Percentiles rank a stretch among this genome's conserved stretches.
These are phyloP conservation scores for Peziza echinospora DNA, from an alignment of 495 filamentous ascomycete genomes.

Conservation along the genomic window DNA sequence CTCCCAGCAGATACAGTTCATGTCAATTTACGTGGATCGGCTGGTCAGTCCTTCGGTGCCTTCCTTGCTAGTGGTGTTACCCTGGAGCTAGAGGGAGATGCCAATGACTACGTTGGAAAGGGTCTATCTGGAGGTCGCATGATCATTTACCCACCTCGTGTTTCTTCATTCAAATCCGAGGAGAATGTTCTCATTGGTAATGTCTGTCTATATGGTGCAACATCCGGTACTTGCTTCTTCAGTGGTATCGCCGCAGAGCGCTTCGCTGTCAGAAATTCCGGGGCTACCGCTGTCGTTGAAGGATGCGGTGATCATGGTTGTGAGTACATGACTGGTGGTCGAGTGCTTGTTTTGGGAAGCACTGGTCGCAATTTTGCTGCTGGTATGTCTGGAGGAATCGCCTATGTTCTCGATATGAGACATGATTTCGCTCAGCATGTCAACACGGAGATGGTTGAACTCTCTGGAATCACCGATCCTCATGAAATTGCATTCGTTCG, in stretches of 20 bases:
- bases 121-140: conserved; percentile 87
- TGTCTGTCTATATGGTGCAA: conserved; percentile 93
- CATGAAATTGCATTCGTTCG: conserved; percentile 84
- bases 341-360: conserved; percentile 69
- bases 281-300: conserved; percentile 89
- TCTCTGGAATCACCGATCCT: conserved; percentile 68
- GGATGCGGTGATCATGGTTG: conserved; percentile 95
- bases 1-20: conserved; percentile 90
- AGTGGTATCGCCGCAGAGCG: conserved; percentile 92
- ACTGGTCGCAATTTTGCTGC: conserved; percentile 99
- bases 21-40: conserved; percentile 95
- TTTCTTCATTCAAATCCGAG: conserved; percentile 88
- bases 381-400: conserved; percentile 98
- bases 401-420: conserved; percentile 84
- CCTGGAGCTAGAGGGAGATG: conserved; percentile 87
- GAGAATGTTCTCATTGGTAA: conserved; percentile 96
- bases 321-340: conserved; percentile 99
- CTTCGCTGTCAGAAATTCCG: conserved; percentile 95
- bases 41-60: conserved; percentile 92
- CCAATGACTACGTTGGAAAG: conserved; percentile 98
- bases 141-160: conserved; percentile 87
- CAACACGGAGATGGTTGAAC: conserved; percentile 97
- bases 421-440: conserved; percentile 85
- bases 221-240: conserved; percentile 88
- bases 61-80: conserved; percentile 91